These are phyloP conservation scores for Secale cereale DNA, from an alignment of 176 grass and related monocot genomes.

Conservation along the genomic window DNA sequence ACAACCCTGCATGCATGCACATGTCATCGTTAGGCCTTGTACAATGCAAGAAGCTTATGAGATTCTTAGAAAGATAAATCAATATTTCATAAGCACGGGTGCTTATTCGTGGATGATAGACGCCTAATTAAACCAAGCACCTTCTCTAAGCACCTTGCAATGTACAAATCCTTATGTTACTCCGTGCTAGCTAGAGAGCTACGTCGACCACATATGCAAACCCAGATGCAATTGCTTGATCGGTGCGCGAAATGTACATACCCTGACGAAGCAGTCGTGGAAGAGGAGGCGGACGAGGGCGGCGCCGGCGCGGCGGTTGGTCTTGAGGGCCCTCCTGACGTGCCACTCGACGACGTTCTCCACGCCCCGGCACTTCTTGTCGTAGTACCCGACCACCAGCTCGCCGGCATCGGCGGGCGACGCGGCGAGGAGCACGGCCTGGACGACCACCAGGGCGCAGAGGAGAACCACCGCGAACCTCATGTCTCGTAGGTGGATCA, in stretches of 20 bases:
- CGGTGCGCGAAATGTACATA: not conserved
- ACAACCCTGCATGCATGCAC: slow-evolving; percentile 35
- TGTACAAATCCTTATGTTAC: no score
- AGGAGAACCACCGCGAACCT: slow-evolving; percentile 30
- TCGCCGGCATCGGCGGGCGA: not conserved
- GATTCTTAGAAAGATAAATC: no score
- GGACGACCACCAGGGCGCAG: slow-evolving; percentile 17
- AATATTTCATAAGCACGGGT: no score
- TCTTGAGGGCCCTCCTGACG: slow-evolving; percentile 30
- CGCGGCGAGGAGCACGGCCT: slow-evolving; percentile 16
- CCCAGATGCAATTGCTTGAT: not conserved
- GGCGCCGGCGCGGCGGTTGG: slow-evolving; percentile 41
- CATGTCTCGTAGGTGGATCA: slow-evolving; percentile 12
- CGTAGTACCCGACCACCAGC: slow-evolving; percentile 42
- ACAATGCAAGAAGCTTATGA: no score
- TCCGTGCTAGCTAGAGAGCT: no score
- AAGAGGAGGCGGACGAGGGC: slow-evolving; percentile 60
- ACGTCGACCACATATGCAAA: not conserved
- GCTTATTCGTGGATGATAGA: no score
- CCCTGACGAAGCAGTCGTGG: slow-evolving; percentile 75
- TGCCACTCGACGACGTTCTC: slow-evolving; percentile 42
- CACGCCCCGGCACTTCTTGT: slow-evolving; percentile 33
- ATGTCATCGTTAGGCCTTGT: not conserved
- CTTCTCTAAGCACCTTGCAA: no score
- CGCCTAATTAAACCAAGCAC: no score